These are phyloP conservation scores for Cercospora nicotianae DNA, from an alignment of 2,329 filamentous ascomycete species.

Conservation along the genomic window DNA sequence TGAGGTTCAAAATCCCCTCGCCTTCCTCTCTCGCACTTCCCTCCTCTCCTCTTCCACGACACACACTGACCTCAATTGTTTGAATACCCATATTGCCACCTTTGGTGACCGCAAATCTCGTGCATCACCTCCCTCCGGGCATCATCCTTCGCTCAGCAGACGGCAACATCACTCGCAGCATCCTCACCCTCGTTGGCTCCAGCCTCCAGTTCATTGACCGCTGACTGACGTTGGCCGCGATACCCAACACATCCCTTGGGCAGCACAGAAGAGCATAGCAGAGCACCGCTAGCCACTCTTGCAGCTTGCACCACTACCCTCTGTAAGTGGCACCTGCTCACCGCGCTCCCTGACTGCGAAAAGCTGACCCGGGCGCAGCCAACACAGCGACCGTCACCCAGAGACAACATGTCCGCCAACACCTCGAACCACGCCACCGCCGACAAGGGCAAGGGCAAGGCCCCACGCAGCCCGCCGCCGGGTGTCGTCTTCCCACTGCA, in stretches of 20 bases:
- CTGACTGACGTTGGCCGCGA: background rate
- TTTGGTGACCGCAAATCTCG: background rate
- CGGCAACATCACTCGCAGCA: background rate
- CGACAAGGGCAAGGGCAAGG: slow-evolving; percentile 7
- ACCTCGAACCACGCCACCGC: background rate
- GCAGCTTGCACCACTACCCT: background rate
- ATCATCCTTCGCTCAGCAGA: background rate
- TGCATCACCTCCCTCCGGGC: background rate
- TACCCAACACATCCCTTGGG: background rate
- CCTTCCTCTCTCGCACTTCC: slow-evolving; percentile 9
- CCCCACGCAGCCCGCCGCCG: background rate
- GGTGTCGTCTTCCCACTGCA: slow-evolving; percentile 1
- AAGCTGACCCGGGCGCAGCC: background rate
- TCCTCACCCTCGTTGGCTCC: slow-evolving; percentile 6
- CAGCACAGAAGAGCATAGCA: background rate
- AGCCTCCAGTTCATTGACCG: slow-evolving; percentile 1
- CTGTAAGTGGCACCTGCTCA: background rate
- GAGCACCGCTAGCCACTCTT: background rate
- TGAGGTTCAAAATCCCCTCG: background rate
- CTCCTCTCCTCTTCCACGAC: slow-evolving; percentile 9
- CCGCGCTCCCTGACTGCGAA: background rate
- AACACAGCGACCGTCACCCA: background rate
- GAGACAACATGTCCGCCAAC: background rate
- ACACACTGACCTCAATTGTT: slow-evolving; percentile 5
- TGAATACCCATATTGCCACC: background rate